phyloP scores from a whole-genome alignment of 2,329 filamentous ascomycete species.

The Penicillium capsulatum region DNA sequence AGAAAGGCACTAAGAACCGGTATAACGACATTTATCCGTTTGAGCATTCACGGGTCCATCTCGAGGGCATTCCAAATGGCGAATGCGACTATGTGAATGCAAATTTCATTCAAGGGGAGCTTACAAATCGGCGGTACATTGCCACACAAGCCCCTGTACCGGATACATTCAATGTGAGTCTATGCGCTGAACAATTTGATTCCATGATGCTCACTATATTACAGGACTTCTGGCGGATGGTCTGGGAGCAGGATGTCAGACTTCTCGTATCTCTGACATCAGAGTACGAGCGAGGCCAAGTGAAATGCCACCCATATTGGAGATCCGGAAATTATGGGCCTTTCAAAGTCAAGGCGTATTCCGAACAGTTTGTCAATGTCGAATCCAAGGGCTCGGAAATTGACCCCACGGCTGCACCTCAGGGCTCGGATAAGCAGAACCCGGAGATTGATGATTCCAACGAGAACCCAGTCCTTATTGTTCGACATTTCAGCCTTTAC shows the following conservation, averaged over 20 bases:
- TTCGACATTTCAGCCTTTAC: constrained; percentile 81
- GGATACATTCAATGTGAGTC: constrained; percentile 77
- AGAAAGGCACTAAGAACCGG: constrained; percentile 90
- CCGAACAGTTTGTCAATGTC: constrained; percentile 76
- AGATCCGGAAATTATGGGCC: constrained; percentile 70
- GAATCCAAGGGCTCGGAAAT: constrained; percentile 52
- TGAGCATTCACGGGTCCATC: constrained; percentile 81
- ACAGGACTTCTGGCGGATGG: constrained; percentile 94
- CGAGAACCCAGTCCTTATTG: constrained; percentile 64
- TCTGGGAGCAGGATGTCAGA: constrained; percentile 94
- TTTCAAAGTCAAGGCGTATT: constrained; percentile 69
- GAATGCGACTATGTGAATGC: constrained; percentile 94
- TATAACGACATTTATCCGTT: constrained; percentile 98
- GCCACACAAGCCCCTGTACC: constrained; percentile 92
- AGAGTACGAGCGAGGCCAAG: constrained; percentile 84
- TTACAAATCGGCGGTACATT: constrained; percentile 90
- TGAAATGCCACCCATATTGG: constrained; percentile 97
- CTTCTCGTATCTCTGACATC: constrained; percentile 96
- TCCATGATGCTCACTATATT: background rate
- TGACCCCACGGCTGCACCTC: constrained; percentile 27
- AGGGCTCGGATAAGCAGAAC: constrained; percentile 1
- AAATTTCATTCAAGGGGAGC: constrained; percentile 73
- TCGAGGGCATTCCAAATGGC: constrained; percentile 63
- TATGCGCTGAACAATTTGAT: background rate
- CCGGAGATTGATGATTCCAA: constrained; percentile 28